A percentile compares a stretch with the other conserved stretches of the same genome.
Conservation (phyloP, 352 stramenopile species). For the Pythium dissotocum region DNA sequence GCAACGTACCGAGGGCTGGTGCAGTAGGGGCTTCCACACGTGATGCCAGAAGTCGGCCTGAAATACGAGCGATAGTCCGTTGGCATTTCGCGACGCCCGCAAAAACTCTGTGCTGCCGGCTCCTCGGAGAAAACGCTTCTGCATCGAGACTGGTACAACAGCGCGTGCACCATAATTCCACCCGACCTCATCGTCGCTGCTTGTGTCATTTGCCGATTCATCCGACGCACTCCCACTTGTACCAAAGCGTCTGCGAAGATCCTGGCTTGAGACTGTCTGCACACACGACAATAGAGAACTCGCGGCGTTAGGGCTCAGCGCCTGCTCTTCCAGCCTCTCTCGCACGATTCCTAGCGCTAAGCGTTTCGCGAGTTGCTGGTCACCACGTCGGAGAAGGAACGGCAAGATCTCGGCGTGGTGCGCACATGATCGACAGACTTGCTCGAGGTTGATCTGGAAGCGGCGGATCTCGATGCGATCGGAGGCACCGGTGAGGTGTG, state of each 20-base stretch:
- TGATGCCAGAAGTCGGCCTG: constrained; percentile 63
- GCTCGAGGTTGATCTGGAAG: constrained; percentile 62
- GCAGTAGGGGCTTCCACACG: constrained; percentile 54
- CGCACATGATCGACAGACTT: constrained; percentile 58
- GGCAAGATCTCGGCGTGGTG: constrained; percentile 63
- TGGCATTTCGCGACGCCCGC: constrained; percentile 32
- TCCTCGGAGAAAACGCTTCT: constrained; percentile 14
- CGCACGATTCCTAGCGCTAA: constrained; percentile 57
- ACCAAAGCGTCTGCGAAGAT: constrained; percentile 28
- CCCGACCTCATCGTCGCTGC: constrained; percentile 37
- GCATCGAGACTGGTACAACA: constrained; percentile 24
- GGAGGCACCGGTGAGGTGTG: not conserved
- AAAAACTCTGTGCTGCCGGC: not conserved
- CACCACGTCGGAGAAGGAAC: constrained; percentile 62
- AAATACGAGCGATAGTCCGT: constrained; percentile 46
- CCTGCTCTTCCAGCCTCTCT: constrained; percentile 56
- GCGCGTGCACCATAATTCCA: constrained; percentile 13
- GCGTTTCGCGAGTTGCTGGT: constrained; percentile 44
- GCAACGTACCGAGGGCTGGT: constrained; percentile 38
- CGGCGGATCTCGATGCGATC: constrained; percentile 57
- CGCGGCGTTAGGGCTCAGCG: constrained; percentile 35
- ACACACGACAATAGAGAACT: constrained; percentile 41
- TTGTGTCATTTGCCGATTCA: constrained; percentile 38
- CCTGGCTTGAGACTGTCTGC: constrained; percentile 44
- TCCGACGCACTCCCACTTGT: constrained; percentile 22